Percentiles rank a stretch among this genome's conserved stretches.
Evolutionary conservation across 1,284 basidiomycete genomes (phyloP).

Genomic region (Cryptococcus sp.): DNA sequence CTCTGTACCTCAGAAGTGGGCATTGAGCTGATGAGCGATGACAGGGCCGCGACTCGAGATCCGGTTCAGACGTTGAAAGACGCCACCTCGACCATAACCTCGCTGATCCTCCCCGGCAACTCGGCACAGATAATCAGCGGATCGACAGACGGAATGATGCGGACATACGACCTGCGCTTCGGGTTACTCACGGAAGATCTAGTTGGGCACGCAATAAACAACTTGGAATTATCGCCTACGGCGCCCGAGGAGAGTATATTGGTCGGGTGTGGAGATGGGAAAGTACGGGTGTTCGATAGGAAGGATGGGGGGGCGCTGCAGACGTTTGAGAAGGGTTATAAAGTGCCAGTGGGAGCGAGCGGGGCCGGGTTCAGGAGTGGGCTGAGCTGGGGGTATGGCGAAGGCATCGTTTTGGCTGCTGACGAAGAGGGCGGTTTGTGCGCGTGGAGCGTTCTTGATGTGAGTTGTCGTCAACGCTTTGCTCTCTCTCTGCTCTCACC

Average conservation of each 20-base stretch:
- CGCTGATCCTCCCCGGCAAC: slow-evolving; percentile 63
- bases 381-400: slow-evolving; percentile 78
- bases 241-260: slow-evolving; percentile 73
- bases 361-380: slow-evolving; percentile 69
- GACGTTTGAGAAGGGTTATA: slow-evolving; percentile 71
- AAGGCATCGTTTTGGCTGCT: slow-evolving; percentile 79
- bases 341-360: slow-evolving; percentile 56
- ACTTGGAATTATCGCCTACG: slow-evolving; percentile 63
- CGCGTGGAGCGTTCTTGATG: slow-evolving; percentile 90
- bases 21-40: neutral
- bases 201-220: slow-evolving; percentile 85
- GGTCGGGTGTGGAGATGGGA: slow-evolving; percentile 79
- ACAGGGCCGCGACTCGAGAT: slow-evolving; percentile 72
- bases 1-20: no score
- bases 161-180: slow-evolving; percentile 90
- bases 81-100: slow-evolving; percentile 84
- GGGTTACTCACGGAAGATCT: slow-evolving; percentile 86
- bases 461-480: slow-evolving; percentile 54
- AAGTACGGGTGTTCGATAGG: slow-evolving; percentile 81
- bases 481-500: neutral
- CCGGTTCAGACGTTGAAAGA: slow-evolving; percentile 92
- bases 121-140: slow-evolving; percentile 70
- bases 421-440: slow-evolving; percentile 87
- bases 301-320: slow-evolving; percentile 78
- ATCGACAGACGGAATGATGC: slow-evolving; percentile 85